These are phyloP conservation scores for Russula brevipes DNA, from an alignment of 768 basidiomycete genomes.

Conservation along the genomic window DNA sequence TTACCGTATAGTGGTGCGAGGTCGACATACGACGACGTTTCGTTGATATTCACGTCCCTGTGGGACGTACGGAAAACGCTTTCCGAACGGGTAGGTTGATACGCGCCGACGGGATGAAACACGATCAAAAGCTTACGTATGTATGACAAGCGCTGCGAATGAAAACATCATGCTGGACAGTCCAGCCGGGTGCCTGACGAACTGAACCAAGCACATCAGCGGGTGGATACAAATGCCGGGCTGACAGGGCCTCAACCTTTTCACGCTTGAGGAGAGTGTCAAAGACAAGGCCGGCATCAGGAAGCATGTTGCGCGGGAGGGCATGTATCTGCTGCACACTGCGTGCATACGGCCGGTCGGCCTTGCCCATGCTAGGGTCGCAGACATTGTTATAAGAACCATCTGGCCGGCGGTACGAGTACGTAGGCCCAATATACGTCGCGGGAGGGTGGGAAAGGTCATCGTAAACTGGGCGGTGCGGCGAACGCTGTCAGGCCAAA, in stretches of 20 bases:
- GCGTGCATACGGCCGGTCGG: conserved; percentile 73
- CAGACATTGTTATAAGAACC: conserved; percentile 72
- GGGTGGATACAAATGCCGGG: neutral
- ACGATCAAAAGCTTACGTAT: conserved; percentile 42
- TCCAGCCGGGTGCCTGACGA: conserved; percentile 70
- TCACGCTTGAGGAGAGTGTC: conserved; percentile 74
- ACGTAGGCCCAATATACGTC: conserved; percentile 58
- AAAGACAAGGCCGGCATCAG: conserved; percentile 75
- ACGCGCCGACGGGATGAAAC: neutral
- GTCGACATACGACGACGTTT: conserved; percentile 85
- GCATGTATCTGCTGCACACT: conserved; percentile 70
- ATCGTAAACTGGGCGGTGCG: conserved; percentile 54
- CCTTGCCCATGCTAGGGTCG: conserved; percentile 69
- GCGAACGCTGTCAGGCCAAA: neutral
- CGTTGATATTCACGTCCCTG: conserved; percentile 60
- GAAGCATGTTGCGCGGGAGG: conserved; percentile 61
- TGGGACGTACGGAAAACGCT: conserved; percentile 84
- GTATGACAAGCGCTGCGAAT: conserved; percentile 79
- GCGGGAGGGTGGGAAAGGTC: conserved; percentile 77
- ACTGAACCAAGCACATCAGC: conserved; percentile 38
- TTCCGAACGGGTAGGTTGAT: conserved; percentile 6
- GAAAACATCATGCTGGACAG: conserved; percentile 76
- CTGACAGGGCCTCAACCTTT: conserved; percentile 39
- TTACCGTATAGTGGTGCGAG: conserved; percentile 80
- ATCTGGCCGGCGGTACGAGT: conserved; percentile 68